phyloP scores from a whole-genome alignment of 1,284 basidiomycete genomes.

The Stereum hirsutum region DNA sequence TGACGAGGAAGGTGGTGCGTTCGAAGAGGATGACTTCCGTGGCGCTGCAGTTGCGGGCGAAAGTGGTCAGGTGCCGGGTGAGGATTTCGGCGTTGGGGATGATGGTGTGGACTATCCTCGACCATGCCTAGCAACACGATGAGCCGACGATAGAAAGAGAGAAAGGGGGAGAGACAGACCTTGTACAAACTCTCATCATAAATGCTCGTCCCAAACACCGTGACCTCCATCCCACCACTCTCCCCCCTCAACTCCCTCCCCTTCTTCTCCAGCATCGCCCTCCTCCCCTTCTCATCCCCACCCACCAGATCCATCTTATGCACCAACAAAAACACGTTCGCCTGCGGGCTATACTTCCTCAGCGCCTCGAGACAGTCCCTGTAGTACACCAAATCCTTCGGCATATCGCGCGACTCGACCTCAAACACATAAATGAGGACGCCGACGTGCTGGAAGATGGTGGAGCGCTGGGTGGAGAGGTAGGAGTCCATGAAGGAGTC shows the following conservation, averaged over 20 bases:
- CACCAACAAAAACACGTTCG: slow-evolving; percentile 83
- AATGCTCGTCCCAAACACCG: slow-evolving; percentile 91
- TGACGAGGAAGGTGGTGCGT: slow-evolving; percentile 94
- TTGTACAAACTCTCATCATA: slow-evolving; percentile 98
- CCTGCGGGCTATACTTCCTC: slow-evolving; percentile 68
- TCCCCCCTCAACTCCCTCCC: slow-evolving; percentile 58
- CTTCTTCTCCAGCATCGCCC: slow-evolving; percentile 58
- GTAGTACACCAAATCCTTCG: slow-evolving; percentile 82
- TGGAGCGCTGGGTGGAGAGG: slow-evolving; percentile 81
- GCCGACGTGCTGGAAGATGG: slow-evolving; percentile 93
- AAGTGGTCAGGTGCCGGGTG: slow-evolving; percentile 76
- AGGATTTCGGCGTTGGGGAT: slow-evolving; percentile 93
- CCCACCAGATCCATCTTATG: slow-evolving; percentile 95
- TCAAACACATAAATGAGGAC: slow-evolving; percentile 99
- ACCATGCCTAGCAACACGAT: slow-evolving; percentile 74
- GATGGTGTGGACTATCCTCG: slow-evolving; percentile 91
- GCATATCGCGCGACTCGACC: slow-evolving; percentile 67
- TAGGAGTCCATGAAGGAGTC: slow-evolving; percentile 98
- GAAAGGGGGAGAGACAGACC: slow-evolving; percentile 32
- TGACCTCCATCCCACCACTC: slow-evolving; percentile 48
- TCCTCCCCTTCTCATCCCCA: slow-evolving; percentile 36
- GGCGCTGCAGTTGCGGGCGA: slow-evolving; percentile 81
- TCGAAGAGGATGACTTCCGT: slow-evolving; percentile 96
- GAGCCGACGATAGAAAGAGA: slow-evolving; percentile 4
- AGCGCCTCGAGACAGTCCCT: slow-evolving; percentile 79